Evolutionary conservation across 345 rosid species (phyloP).

Genomic region (Angophora floribunda): DNA sequence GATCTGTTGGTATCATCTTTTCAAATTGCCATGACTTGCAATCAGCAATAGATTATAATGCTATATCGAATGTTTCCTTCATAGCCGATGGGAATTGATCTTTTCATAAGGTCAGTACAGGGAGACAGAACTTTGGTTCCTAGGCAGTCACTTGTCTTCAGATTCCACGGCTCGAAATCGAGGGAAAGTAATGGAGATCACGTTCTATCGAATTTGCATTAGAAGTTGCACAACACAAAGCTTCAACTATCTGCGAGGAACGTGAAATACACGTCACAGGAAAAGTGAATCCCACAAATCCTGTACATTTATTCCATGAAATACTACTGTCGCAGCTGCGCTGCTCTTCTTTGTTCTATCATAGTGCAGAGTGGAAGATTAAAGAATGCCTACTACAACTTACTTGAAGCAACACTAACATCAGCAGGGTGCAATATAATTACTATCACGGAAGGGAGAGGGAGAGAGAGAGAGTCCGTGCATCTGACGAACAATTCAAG

Average conservation of each 20-base stretch:
- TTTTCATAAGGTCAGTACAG: not conserved
- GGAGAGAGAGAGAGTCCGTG: not conserved
- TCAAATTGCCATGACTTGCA: not conserved
- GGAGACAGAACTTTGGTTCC: not conserved
- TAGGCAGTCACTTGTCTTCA: not conserved
- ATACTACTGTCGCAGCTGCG: not conserved
- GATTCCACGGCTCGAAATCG: not conserved
- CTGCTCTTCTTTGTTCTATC: not conserved
- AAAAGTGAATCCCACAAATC: not conserved
- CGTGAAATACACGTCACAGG: not conserved
- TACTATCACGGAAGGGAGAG: not conserved
- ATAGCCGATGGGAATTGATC: not conserved
- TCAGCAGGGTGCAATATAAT: not conserved
- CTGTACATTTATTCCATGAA: not conserved
- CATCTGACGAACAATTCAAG: not conserved
- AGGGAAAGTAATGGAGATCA: not conserved
- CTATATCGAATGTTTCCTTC: not conserved
- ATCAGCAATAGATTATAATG: not conserved
- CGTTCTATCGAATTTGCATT: not conserved
- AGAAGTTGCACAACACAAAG: not conserved
- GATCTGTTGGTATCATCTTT: not conserved
- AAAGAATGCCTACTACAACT: not conserved
- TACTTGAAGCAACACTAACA: not conserved
- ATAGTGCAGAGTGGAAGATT: not conserved
- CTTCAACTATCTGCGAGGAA: not conserved